These are phyloP conservation scores for Plectranthus barbatus DNA, from an alignment of 257 asterid species.

Conservation along the genomic window DNA sequence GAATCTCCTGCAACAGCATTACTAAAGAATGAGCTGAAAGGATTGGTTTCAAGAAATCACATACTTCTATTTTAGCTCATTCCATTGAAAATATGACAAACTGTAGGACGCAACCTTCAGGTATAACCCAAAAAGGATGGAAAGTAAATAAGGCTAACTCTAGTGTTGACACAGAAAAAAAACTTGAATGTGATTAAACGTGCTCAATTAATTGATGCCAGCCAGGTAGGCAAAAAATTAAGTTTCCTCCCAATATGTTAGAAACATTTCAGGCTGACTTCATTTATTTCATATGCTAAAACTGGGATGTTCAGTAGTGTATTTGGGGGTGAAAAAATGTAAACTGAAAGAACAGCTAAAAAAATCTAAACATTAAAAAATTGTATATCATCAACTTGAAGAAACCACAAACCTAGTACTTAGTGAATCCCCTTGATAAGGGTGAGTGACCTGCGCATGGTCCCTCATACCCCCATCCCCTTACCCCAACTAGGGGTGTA, in stretches of 20 bases:
- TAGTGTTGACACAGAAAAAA: neutral
- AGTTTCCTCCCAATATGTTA: neutral
- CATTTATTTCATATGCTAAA: neutral
- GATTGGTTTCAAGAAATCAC: neutral
- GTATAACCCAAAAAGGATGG: neutral
- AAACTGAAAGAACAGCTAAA: neutral
- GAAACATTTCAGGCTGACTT: neutral
- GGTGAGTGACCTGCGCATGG: neutral
- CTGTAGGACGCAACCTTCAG: neutral
- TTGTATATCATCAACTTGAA: neutral
- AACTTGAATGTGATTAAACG: slow-evolving; percentile 3
- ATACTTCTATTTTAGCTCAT: neutral
- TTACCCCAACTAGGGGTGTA: too few relatives aligned
- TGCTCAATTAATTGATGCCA: slow-evolving; percentile 1
- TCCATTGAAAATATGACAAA: neutral
- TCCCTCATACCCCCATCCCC: neutral
- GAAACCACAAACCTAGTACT: neutral
- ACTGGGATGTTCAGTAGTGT: neutral
- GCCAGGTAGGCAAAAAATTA: slow-evolving; percentile 3
- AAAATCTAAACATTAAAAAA: too few relatives aligned
- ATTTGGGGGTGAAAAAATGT: neutral
- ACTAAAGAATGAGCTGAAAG: neutral
- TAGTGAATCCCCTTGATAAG: neutral
- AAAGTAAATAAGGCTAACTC: slow-evolving; percentile 6
- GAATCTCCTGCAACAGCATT: slow-evolving; percentile 38